Percentiles rank a stretch among this genome's conserved stretches.
These are phyloP conservation scores for Cydonia oblonga DNA, from an alignment of 331 rosid species.

Conservation along the genomic window DNA sequence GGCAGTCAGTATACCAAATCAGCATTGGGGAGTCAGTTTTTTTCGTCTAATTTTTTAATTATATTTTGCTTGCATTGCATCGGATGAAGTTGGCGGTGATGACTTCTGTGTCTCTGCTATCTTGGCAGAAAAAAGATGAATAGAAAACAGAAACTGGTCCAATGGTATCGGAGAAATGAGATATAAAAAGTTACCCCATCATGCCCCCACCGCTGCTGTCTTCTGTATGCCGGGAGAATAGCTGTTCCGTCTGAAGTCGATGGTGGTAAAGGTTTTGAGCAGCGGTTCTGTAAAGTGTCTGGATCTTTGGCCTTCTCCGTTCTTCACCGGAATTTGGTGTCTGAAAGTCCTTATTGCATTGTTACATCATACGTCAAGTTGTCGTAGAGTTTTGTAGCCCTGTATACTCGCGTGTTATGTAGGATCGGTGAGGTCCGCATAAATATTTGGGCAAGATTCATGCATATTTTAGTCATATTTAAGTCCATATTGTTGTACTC, in stretches of 20 bases:
- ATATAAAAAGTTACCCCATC: constrained; percentile 12
- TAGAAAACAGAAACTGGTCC: constrained; percentile 19
- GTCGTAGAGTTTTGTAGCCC: constrained; percentile 19
- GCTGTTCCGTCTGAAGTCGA: constrained; percentile 2
- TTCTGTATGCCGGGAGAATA: constrained; percentile 16
- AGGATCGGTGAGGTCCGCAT: constrained; percentile 12
- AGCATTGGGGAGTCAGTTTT: constrained; percentile 35
- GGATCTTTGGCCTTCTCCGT: constrained; percentile 10
- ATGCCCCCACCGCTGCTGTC: constrained; percentile 15
- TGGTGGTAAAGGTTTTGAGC: constrained; percentile 20
- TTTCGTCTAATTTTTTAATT: constrained; percentile 10
- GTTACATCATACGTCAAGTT: constrained; percentile 12
- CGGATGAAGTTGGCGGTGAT: constrained; percentile 41
- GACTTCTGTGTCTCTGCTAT: constrained; percentile 45
- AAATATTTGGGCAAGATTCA: constrained; percentile 13
- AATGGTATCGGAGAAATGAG: constrained; percentile 7
- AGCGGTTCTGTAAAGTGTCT: constrained; percentile 22
- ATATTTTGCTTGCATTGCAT: constrained; percentile 43
- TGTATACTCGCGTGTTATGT: constrained; percentile 15
- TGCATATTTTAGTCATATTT: constrained; percentile 17
- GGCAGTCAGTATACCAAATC: constrained; percentile 34
- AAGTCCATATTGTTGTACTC: constrained; percentile 7
- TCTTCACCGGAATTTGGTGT: constrained; percentile 30
- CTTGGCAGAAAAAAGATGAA: constrained; percentile 51
- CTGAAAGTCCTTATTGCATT: constrained; percentile 10